A percentile compares a stretch with the other conserved stretches of the same genome.
These are phyloP conservation scores for Omphalotus guepiniiformis DNA, from an alignment of 768 basidiomycete genomes.

Conservation along the genomic window DNA sequence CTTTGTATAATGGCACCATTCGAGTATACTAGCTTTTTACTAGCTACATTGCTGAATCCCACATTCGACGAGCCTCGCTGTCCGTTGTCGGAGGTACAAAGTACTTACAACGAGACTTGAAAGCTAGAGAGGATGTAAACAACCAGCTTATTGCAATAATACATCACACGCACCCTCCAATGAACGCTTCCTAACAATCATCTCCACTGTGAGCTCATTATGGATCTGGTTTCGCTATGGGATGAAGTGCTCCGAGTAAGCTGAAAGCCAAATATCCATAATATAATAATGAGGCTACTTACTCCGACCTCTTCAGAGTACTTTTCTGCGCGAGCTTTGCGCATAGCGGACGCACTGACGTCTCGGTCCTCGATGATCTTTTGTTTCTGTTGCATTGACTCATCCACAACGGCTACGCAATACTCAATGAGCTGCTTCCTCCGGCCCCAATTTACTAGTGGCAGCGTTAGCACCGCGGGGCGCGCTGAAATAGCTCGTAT, in stretches of 20 bases:
- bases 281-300: conserved; percentile 14
- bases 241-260: conserved; percentile 11
- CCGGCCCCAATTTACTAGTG: conserved; percentile 62
- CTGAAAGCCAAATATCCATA: conserved; percentile 7
- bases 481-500: conserved; percentile 12
- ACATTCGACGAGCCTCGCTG: conserved; percentile 51
- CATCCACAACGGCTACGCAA: conserved; percentile 68
- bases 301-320: conserved; percentile 75
- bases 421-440: conserved; percentile 72
- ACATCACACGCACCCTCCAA: conserved; percentile 40
- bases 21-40: too few species aligned
- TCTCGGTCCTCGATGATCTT: conserved; percentile 36
- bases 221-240: conserved; percentile 52
- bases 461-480: conserved; percentile 14
- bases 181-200: conserved; percentile 47
- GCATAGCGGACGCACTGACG: conserved; percentile 34
- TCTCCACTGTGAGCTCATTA: conserved; percentile 52
- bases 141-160: conserved; percentile 6
- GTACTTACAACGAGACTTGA: conserved; percentile 74
- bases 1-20: too few species aligned
- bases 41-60: conserved; percentile 34
- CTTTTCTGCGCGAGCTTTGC: conserved; percentile 50
- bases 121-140: conserved; percentile 43
- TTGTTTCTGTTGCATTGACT: conserved; percentile 54
- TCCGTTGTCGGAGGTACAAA: conserved; percentile 66